phyloP scores from a whole-genome alignment of 352 stramenopile genomes.

The Pythium sukuiense region DNA sequence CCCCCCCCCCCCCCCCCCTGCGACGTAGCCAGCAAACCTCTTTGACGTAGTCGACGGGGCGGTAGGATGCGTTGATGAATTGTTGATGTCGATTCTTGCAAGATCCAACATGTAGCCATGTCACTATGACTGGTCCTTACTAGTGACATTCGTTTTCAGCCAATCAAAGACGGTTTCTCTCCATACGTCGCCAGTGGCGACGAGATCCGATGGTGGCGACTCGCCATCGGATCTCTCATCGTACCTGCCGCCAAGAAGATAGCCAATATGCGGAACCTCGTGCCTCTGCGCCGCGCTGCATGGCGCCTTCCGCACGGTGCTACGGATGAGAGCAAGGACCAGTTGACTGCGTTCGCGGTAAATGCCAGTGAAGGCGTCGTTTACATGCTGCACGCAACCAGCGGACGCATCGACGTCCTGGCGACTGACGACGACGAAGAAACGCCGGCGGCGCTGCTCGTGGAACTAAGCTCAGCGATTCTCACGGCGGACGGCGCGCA shows the following conservation, averaged over 20 bases:
- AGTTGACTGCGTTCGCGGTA: conserved; percentile 28
- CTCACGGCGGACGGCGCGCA: conserved; percentile 9
- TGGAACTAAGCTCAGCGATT: conserved; percentile 36
- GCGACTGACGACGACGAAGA: conserved; percentile 25
- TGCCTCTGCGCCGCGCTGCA: conserved; percentile 46
- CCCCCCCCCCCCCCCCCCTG: no score
- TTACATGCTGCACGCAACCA: conserved; percentile 25
- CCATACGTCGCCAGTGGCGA: conserved; percentile 4
- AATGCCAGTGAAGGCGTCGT: conserved; percentile 33
- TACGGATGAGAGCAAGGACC: not conserved
- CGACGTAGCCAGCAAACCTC: not conserved
- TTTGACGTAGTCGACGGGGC: conserved; percentile 11
- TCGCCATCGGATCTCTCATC: not conserved
- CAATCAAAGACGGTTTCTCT: conserved; percentile 3
- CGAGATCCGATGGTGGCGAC: no score
- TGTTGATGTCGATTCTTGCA: not conserved
- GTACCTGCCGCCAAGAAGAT: not conserved
- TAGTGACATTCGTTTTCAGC: conserved; percentile 10
- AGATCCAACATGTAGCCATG: not conserved
- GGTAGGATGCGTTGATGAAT: not conserved
- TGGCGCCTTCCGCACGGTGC: conserved; percentile 34
- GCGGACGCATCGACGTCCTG: conserved; percentile 23
- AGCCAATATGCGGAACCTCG: conserved; percentile 55
- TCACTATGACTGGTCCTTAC: not conserved
- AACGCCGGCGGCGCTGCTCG: conserved; percentile 31